phyloP scores from a whole-genome alignment of 2,329 filamentous ascomycete genomes.

The Alternaria viburni region DNA sequence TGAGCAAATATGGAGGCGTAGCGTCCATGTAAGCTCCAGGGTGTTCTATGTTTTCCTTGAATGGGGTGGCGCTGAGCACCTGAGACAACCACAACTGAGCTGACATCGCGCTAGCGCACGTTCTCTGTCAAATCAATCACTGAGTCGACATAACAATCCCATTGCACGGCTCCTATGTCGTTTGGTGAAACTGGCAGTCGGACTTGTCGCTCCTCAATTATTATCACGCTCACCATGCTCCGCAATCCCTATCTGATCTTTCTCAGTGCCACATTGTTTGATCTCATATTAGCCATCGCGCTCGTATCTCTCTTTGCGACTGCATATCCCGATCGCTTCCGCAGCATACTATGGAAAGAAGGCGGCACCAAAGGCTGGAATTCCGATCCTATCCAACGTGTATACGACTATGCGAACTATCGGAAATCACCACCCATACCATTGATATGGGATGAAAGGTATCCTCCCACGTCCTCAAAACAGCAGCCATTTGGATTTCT shows the following conservation, averaged over 20 bases:
- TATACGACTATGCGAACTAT: conserved; percentile 27
- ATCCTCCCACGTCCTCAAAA: neutral
- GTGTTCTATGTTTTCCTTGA: no score
- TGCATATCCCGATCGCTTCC: conserved; percentile 14
- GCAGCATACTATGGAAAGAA: conserved; percentile 15
- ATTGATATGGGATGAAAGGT: conserved; percentile 28
- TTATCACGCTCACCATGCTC: neutral
- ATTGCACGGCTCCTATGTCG: neutral
- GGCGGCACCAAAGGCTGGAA: conserved; percentile 25
- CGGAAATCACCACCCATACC: conserved; percentile 18
- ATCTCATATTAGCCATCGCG: conserved; percentile 8
- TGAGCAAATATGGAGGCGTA: no score
- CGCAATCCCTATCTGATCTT: neutral
- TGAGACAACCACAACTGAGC: neutral
- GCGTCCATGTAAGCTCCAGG: no score
- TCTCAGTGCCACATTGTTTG: conserved; percentile 5
- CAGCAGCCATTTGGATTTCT: neutral
- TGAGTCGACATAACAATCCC: neutral
- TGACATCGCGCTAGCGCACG: neutral
- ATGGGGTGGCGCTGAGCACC: neutral
- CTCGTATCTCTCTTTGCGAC: conserved; percentile 16
- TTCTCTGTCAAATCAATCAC: neutral
- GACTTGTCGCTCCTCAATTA: neutral
- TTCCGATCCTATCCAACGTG: conserved; percentile 22
- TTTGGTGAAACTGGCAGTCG: neutral